Conservation (phyloP, 306 rosid genomes). For the Potentilla sterilis region DNA sequence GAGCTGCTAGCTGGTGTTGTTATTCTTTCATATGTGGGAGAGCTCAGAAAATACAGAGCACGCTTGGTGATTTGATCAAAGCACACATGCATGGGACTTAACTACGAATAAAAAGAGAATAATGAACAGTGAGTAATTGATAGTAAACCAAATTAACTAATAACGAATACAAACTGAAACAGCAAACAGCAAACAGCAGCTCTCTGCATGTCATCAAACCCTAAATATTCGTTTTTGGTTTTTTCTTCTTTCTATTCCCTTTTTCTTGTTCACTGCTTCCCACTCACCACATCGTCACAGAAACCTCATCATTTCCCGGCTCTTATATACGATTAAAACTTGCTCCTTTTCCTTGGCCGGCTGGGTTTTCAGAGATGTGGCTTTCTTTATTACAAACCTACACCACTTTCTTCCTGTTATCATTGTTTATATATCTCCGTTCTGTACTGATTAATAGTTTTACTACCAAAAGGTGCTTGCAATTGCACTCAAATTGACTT, state of each 20-base stretch:
- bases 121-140: not conserved
- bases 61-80: conserved; percentile 56
- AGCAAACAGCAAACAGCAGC: not conserved
- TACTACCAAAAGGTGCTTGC: conserved; percentile 40
- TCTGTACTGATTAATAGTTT: conserved; percentile 29
- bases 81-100: conserved; percentile 35
- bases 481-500: conserved; percentile 46
- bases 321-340: conserved; percentile 5
- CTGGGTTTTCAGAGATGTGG: conserved; percentile 29
- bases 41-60: conserved; percentile 32
- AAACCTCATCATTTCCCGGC: conserved; percentile 53
- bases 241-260: conserved; percentile 16
- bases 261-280: conserved; percentile 40
- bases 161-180: conserved; percentile 12
- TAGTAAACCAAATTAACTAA: not conserved
- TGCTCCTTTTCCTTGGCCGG: conserved; percentile 25
- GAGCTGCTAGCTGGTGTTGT: conserved; percentile 16
- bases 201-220: conserved; percentile 51
- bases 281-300: conserved; percentile 49
- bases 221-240: conserved; percentile 56
- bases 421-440: conserved; percentile 20
- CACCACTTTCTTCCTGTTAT: conserved; percentile 30
- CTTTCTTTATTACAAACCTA: conserved; percentile 27
- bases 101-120: conserved; percentile 26
- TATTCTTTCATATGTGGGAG: conserved; percentile 18